Evolutionary conservation across 768 basidiomycete species (phyloP), one percentile per base, ranked within the genome.

Genomic region (Mycena metata): DNA sequence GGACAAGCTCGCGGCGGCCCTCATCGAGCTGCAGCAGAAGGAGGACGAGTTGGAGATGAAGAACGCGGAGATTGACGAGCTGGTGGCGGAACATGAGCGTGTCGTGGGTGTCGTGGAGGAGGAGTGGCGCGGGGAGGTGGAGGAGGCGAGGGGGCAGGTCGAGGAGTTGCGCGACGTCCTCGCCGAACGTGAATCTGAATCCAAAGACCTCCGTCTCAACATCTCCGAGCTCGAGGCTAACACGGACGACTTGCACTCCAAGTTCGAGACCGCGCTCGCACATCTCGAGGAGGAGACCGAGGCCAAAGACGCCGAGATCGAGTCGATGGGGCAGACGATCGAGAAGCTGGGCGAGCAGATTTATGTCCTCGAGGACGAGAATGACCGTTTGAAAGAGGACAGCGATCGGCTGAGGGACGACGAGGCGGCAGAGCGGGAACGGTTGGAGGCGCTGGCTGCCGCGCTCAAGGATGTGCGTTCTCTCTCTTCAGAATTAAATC

Each of bases 41-140:
- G 93, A 96, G 73, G 93, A 96, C 69, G 96, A 97, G 35, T 78
- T 96, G 23, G 94, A 96, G 59, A 82, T 90, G 77, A 92, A 92
- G 82, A 86, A 86, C 63, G 82, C 85, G 66, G 94, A 95, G 76
- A 88, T 96, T 50, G 90, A 92, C 4, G 93, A 96, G 54, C 77
- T 97, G 50, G 85, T 95, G 6, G 81, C 80, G 8, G 92, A 95
- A 74, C 92, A 94, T 75, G 85, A 90, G 59, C 84, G 88, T 33
- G 91, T 93, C 60, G 88, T 95, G 3, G 86, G 87, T 21, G 85
- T 86, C 3, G 90, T 95, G 9, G 93, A 95, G 73, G 88, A 90
- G 47, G 93, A 94, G 73, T 97, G 95, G 95, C 83, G 91, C 62
- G 93, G 92, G 4, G 96, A 97, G 75, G 90, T 96, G 3, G 90